phyloP scores from a whole-genome alignment of 2,329 filamentous ascomycete species.

The Penicillium sp. region DNA sequence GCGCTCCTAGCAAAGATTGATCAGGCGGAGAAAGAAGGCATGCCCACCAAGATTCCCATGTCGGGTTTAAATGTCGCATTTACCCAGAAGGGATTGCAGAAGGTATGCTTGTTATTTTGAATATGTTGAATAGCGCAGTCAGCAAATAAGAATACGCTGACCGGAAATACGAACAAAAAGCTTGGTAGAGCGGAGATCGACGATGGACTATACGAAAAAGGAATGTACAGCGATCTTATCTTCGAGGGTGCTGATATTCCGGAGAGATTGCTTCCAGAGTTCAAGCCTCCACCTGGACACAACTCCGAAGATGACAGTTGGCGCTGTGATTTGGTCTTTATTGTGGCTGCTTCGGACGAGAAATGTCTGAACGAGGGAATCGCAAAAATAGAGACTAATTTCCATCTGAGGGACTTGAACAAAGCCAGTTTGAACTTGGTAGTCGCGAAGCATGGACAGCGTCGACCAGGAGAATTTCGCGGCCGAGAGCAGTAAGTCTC shows the following conservation, averaged over 20 bases:
- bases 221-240: slow-evolving; percentile 19
- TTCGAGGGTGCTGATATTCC: slow-evolving; percentile 17
- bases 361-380: slow-evolving; percentile 8
- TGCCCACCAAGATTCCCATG: not conserved
- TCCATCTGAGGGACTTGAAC: slow-evolving; percentile 6
- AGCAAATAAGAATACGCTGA: not conserved
- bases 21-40: not conserved
- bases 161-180: not conserved
- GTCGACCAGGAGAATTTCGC: slow-evolving; percentile 1
- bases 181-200: not conserved
- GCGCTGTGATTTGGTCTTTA: slow-evolving; percentile 16
- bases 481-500: slow-evolving; percentile 13
- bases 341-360: slow-evolving; percentile 14
- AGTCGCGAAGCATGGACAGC: slow-evolving; percentile 1
- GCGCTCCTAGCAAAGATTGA: not conserved
- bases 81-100: slow-evolving; percentile 11
- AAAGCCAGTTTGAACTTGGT: slow-evolving; percentile 5
- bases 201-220: slow-evolving; percentile 9
- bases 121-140: not conserved
- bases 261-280: slow-evolving; percentile 12
- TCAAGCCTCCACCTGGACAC: slow-evolving; percentile 11
- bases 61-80: slow-evolving; percentile 14
- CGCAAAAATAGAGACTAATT: slow-evolving; percentile 10
- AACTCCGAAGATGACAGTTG: slow-evolving; percentile 6
- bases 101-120: slow-evolving; percentile 1